These are phyloP conservation scores for Aspergillus sp. DNA, from an alignment of 2,329 filamentous ascomycete genomes.

Conservation along the genomic window DNA sequence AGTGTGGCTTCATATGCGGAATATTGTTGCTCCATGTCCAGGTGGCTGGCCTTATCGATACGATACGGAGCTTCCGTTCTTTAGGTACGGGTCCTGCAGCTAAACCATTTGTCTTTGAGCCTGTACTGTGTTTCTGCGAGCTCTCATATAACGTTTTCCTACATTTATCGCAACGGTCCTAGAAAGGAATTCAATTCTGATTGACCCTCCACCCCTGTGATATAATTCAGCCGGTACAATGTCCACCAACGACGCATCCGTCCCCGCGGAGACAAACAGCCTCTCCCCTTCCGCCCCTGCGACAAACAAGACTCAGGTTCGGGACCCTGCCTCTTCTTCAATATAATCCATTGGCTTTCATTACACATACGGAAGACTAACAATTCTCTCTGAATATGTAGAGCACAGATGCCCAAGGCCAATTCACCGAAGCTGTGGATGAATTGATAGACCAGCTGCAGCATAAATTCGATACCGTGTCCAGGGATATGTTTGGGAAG, in stretches of 20 bases:
- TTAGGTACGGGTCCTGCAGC: not conserved
- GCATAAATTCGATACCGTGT: constrained; percentile 81
- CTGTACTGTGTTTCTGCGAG: not conserved
- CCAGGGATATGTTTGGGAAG: constrained; percentile 83
- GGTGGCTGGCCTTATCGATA: constrained; percentile 4
- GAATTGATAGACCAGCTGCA: constrained; percentile 82
- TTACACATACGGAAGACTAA: not conserved
- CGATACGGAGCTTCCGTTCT: not conserved
- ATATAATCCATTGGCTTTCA: not conserved
- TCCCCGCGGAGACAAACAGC: not conserved
- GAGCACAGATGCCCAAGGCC: constrained; percentile 47
- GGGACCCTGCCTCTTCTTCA: not conserved
- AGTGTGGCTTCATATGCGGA: constrained; percentile 10
- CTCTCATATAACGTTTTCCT: not conserved
- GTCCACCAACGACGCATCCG: constrained; percentile 1
- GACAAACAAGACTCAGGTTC: not conserved
- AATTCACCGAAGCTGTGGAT: constrained; percentile 73
- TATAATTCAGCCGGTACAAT: not conserved
- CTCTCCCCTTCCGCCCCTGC: not conserved
- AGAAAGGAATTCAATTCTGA: not conserved
- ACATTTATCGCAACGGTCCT: not conserved
- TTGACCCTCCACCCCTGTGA: not conserved
- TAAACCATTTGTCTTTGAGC: not conserved
- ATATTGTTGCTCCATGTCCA: constrained; percentile 24
- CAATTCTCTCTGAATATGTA: not conserved